Base-by-base conservation (phyloP, 2,329 filamentous ascomycete species). In the Paecilomyces dactylethromorphus region DNA sequence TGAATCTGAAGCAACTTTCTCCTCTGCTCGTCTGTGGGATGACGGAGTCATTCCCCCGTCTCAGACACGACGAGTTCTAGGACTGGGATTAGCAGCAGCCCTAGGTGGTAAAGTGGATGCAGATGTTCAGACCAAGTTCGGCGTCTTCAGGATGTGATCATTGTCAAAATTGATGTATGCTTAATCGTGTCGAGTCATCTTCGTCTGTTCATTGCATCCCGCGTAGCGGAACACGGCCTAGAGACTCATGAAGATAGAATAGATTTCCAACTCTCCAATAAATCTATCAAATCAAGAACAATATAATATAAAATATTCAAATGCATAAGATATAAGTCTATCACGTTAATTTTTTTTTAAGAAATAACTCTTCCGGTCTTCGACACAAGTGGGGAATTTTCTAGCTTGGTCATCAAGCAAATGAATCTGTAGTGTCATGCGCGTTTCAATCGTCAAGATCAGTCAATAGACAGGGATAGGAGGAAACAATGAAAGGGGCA, bases 1-100 rank as follows among this genome's bases (percentile, higher is more conserved):
- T 56, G 93, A 97, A 79, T 96, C 90, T 57, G 90, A 96, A 66
- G 91, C 91, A 0, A 86, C 89, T 0, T 97, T 92, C 74, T 94
- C 91, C 1, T 91, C 88, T 32, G 93, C 94, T 4, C 83, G 93
- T 62, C 76, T 97, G 66, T 99, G 94, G 94, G 93, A 93, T 67
- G 90, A 93, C 66, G 90, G 90, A 13, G 84, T 93, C 45, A 92
- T 93, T 56, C 87, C 87, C 1, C 90, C 90, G 0, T 85, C 88
- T 62, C 88, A 92, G 64, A 92, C 90, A 29, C 80, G 90, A 67
- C 79, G 81, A 53, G 88, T 91, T 63, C 79, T 93, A 2, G 90
- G 88, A 0, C 70, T 92, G 57, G 88, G 88, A n/a, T 73, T 93
- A 62, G 82, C 83, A 68, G 88, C 88, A 63, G 87, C 89, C 7